phyloP scores from a whole-genome alignment of 1,139 yeast species.

The Pichia sp. region DNA sequence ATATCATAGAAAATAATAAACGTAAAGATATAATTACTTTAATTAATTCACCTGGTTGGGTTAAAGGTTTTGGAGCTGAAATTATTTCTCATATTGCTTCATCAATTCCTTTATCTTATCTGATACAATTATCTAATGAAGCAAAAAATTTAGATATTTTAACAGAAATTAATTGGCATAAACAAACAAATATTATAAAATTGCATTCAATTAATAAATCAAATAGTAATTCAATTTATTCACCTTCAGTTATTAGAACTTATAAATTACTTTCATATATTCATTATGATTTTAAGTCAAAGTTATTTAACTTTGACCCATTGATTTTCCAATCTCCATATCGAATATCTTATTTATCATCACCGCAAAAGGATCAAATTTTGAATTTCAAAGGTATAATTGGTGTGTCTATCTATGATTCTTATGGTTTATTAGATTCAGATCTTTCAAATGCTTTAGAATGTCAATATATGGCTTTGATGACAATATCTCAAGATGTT shows the following conservation, averaged over 20 bases:
- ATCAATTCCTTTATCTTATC: conserved; percentile 46
- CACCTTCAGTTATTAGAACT: conserved; percentile 48
- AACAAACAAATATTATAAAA: conserved; percentile 5
- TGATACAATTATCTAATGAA: conserved; percentile 36
- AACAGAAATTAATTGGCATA: conserved; percentile 7
- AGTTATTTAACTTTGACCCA: conserved; percentile 45
- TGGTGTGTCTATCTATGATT: conserved; percentile 36
- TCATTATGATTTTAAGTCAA: conserved; percentile 34
- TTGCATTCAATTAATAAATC: conserved; percentile 1
- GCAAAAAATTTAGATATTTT: conserved; percentile 9
- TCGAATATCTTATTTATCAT: conserved; percentile 37
- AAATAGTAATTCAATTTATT: conserved; percentile 24
- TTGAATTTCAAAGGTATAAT: conserved; percentile 35
- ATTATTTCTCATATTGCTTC: conserved; percentile 47
- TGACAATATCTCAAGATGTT: conserved; percentile 28
- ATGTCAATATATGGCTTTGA: conserved; percentile 48
- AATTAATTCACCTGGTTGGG: conserved; percentile 90
- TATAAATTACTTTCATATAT: conserved; percentile 48
- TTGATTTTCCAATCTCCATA: conserved; percentile 44
- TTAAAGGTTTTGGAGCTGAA: conserved; percentile 79
- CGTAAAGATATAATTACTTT: conserved; percentile 41
- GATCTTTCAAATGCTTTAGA: conserved; percentile 45
- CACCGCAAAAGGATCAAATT: conserved; percentile 21
- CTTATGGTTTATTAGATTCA: conserved; percentile 29
- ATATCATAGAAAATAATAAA: conserved; percentile 3